Evolutionary conservation across 805 yeast genomes (phyloP).

Genomic region (Ogataea nakhonphanomensis): DNA sequence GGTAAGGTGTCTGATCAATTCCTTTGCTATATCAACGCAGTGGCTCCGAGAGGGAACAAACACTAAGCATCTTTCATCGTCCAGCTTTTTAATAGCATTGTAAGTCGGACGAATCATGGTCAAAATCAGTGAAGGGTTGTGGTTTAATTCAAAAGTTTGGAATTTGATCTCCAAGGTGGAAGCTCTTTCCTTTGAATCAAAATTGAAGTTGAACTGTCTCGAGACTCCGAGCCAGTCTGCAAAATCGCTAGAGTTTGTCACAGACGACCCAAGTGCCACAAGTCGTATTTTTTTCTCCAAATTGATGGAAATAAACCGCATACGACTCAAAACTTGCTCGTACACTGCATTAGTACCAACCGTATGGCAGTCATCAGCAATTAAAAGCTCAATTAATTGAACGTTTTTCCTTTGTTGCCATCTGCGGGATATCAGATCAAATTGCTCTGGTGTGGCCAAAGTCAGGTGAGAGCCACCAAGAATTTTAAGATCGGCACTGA

Average conservation of each 20-base stretch:
- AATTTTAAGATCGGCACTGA: slow-evolving; percentile 49
- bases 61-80: slow-evolving; percentile 37
- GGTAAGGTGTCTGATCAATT: slow-evolving; percentile 34
- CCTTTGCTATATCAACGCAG: slow-evolving; percentile 49
- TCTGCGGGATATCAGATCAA: slow-evolving; percentile 67
- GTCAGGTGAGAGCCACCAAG: slow-evolving; percentile 63
- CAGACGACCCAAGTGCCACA: slow-evolving; percentile 65
- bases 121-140: slow-evolving; percentile 49
- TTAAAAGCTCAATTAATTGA: slow-evolving; percentile 61
- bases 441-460: slow-evolving; percentile 75
- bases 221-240: slow-evolving; percentile 84
- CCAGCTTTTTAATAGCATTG: slow-evolving; percentile 35
- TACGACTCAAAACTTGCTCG: slow-evolving; percentile 68
- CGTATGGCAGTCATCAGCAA: slow-evolving; percentile 71
- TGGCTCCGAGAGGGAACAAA: slow-evolving; percentile 57
- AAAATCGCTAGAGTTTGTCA: slow-evolving; percentile 73
- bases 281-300: slow-evolving; percentile 56
- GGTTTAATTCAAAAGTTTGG: slow-evolving; percentile 44
- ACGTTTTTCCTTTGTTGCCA: slow-evolving; percentile 80
- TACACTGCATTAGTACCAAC: slow-evolving; percentile 56
- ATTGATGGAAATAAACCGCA: slow-evolving; percentile 67
- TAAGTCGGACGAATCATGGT: slow-evolving; percentile 51
- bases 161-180: slow-evolving; percentile 57
- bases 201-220: slow-evolving; percentile 62
- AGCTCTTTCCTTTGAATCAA: slow-evolving; percentile 58